These are phyloP conservation scores for Entelexis paramagnoliae DNA, from an alignment of 1,139 yeast genomes.

Conservation along the genomic window DNA sequence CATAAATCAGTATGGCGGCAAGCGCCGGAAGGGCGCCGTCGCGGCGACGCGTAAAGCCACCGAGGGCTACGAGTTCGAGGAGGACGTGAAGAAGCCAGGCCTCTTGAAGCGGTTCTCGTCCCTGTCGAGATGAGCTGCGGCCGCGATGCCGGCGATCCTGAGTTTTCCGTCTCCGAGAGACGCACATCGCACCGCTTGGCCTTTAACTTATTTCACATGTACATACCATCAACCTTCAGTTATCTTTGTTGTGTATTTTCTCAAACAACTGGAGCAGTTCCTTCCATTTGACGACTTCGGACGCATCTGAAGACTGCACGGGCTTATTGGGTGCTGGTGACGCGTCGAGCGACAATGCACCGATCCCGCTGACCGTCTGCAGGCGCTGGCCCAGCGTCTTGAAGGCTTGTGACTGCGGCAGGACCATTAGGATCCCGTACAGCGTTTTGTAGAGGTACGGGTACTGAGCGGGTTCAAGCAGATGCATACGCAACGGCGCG, in stretches of 20 bases:
- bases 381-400: constrained; percentile 68
- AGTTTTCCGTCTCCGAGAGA: no score
- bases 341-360: constrained; percentile 28
- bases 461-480: constrained; percentile 74
- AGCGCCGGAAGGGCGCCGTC: constrained; percentile 25
- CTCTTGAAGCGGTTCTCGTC: constrained; percentile 17
- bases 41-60: constrained; percentile 23
- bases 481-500: constrained; percentile 72
- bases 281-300: constrained; percentile 33
- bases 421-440: constrained; percentile 84
- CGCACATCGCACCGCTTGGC: background rate
- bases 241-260: constrained; percentile 23
- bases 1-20: constrained; percentile 28
- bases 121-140: constrained; percentile 8
- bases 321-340: background rate
- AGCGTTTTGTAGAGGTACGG: constrained; percentile 79
- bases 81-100: constrained; percentile 19
- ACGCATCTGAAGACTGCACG: background rate
- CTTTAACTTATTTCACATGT: background rate
- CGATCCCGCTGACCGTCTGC: constrained; percentile 42
- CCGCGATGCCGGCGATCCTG: background rate
- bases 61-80: constrained; percentile 24
- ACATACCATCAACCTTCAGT: background rate
- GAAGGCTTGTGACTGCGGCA: constrained; percentile 95
- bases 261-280: constrained; percentile 56